Evolutionary conservation across 805 yeast genomes (phyloP), one percentile per base, ranked within the genome.

Genomic region (Hagleromyces aurorensis): DNA sequence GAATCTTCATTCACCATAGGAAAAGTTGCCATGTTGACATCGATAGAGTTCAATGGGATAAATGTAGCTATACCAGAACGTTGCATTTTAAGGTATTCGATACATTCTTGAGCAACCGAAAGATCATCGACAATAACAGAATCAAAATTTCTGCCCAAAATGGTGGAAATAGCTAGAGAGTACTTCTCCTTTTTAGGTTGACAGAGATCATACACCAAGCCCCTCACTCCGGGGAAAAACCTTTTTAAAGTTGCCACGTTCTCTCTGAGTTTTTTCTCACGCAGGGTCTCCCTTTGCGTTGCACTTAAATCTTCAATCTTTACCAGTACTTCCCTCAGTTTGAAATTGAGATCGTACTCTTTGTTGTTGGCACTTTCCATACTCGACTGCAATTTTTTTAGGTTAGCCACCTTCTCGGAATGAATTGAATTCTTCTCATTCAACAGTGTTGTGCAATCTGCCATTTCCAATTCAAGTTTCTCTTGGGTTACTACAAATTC

Each of bases 1-100:
- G 50, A 52, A 22, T 40, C 34, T n/a, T 36, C 30, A 6, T 36
- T 44, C 11, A 43, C 30, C 7, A 35, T 30, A 2, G 55, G 40
- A 19, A 44, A 31, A 11, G 45, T 39, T n/a, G 94, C 84, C 30
- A 76, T 67, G 2, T 78, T 81, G 1, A 74, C 72, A 6, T 65
- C 70, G 18, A 91, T 76, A 2, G 86, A 68, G 46, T 86, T 91
- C 29, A 91, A 59, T 0, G 98, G 97, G 36, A 91, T 79, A 46
- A 91, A 87, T 1, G 93, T 75, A 1, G 91, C 86, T 6, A 70
- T 67, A 26, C 97, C 97, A 8, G 79, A 64, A 41, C 95, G 69
- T 50, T 89, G 89, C 41, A 82, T 87, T 45, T 85, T 83, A 51
- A 89, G 61, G 33, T 78, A 79, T 6, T 74, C 72, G 38, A 91